Percentiles rank a stretch among this genome's conserved stretches.
phyloP scores from a whole-genome alignment of 2,329 filamentous ascomycete genomes.

The Stagonosporopsis vannaccii region DNA sequence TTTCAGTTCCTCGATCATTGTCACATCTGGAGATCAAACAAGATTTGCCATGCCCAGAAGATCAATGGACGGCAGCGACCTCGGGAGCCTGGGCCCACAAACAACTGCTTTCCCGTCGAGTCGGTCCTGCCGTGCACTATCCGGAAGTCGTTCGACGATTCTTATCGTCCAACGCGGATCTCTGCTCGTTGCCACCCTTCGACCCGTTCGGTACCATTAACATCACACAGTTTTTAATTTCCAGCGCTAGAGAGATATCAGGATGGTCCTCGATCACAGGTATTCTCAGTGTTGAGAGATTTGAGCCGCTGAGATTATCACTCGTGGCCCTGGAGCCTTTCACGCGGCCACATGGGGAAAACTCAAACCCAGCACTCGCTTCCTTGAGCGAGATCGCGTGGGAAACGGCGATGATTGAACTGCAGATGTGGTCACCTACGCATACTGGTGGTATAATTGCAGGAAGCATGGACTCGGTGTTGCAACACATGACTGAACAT shows the following conservation, averaged over 20 bases:
- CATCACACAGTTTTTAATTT: constrained; percentile 32
- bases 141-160: constrained; percentile 25
- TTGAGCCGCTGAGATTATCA: constrained; percentile 26
- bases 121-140: constrained; percentile 20
- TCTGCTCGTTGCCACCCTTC: constrained; percentile 23
- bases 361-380: constrained; percentile 13
- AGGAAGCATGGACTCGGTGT: constrained; percentile 25
- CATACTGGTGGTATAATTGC: constrained; percentile 33
- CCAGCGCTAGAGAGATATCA: constrained; percentile 33
- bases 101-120: constrained; percentile 18
- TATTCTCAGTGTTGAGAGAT: constrained; percentile 30
- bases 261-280: constrained; percentile 36
- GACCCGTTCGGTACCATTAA: constrained; percentile 34
- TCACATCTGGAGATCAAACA: constrained; percentile 36
- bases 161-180: constrained; percentile 20
- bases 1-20: constrained; percentile 32
- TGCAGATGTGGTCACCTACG: constrained; percentile 36
- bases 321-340: constrained; percentile 25
- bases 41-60: constrained; percentile 28
- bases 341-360: constrained; percentile 10
- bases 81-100: constrained; percentile 27
- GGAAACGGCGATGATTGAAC: constrained; percentile 34
- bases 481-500: constrained; percentile 25
- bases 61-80: constrained; percentile 26
- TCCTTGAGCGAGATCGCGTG: constrained; percentile 28